Conservation (phyloP, 1,139 yeast species). For the Geotrichum cucujoidarum region DNA sequence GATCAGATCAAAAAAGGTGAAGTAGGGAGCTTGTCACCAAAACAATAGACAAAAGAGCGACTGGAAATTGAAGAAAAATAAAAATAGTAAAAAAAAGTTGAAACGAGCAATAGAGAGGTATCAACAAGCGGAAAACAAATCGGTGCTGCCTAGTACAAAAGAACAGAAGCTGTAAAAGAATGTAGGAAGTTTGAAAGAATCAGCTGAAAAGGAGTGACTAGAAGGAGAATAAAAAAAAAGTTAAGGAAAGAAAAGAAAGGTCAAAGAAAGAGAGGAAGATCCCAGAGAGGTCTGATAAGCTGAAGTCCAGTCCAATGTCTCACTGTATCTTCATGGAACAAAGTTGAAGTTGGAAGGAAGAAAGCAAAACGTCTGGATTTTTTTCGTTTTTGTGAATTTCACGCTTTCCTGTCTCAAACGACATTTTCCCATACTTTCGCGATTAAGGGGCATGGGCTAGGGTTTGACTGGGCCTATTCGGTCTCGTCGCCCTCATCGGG, state of each 20-base stretch:
- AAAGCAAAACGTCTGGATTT: not conserved
- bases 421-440: no score
- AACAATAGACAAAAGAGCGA: constrained; percentile 1
- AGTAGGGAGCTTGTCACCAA: no score
- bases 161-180: not conserved
- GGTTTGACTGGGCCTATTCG: no score
- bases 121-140: not conserved
- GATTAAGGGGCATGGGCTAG: no score
- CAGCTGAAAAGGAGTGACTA: constrained; percentile 1
- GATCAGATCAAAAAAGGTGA: not conserved
- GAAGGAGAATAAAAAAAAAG: not conserved
- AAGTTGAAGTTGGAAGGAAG: not conserved
- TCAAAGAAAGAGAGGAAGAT: constrained; percentile 3
- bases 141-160: not conserved
- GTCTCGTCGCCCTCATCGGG: no score
- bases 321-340: not conserved
- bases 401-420: no score
- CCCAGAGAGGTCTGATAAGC: not conserved
- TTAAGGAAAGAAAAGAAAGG: not conserved
- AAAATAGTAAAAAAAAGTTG: constrained; percentile 1
- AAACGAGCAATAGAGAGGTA: not conserved
- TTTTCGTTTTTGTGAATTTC: no score
- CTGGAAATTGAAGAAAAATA: not conserved
- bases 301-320: not conserved
- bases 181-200: constrained; percentile 2